Evolutionary conservation across 345 rosid species (phyloP), one percentile per base, ranked within the genome.

Genomic region (Salix brachista): DNA sequence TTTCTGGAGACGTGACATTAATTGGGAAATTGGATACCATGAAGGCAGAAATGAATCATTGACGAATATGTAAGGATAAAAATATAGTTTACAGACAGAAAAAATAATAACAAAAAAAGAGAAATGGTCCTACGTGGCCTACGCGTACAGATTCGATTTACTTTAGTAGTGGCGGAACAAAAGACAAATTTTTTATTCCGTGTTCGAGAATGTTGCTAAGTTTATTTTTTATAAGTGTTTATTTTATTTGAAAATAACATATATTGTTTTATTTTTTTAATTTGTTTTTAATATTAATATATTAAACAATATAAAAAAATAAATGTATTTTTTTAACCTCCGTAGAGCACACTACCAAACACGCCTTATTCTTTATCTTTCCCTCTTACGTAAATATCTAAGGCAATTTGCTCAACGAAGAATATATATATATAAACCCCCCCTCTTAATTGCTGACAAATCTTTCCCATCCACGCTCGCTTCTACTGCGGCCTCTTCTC

Each of bases 391-490:
- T 60, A 73, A 60, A 73, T 73, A 39, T 34, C 30, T 10, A 61
- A 62, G 8, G 7, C 65, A 7, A 65, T 44, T 64, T 30, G n/a
- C 5, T 3, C 1, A 50, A 14, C 26, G 4, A 8, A 70, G 13
- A 70, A 48, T 14, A 8, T 17, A 65, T 2, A 30, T 17, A 8
- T 11, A 8, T 3, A 34, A 71, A 68, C 72, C 73, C 72, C 71
- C 76, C 54, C 74, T 72, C 65, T 23, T 58, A 3, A 58, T 8
- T 25, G 5, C 64, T 58, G 64, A 58, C 23, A 9, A 58, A 58
- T 23, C 70, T 64, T 54, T 46, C 75, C 79, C 65, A 80, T 71
- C 79, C 80, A 70, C 73, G 71, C 67, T 73, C 74, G 65, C 52
- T 79, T 21, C 80, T 67, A 23, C 21, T 70, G 70, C 46, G 52